A percentile compares a stretch with the other conserved stretches of the same genome.
Conservation (phyloP, 148 eudicot genomes). For the Vaccinium myrtillus region DNA sequence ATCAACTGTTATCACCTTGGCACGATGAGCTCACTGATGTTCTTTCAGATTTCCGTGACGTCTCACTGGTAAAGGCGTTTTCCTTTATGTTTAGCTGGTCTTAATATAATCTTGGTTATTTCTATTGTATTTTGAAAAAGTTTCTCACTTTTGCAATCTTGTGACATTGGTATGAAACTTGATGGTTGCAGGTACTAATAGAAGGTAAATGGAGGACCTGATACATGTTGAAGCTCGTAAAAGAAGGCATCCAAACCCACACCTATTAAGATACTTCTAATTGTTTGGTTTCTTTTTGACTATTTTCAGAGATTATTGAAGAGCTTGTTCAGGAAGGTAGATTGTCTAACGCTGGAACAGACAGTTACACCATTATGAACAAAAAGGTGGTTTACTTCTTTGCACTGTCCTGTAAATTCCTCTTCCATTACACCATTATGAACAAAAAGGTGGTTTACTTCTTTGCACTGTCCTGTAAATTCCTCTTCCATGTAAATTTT, state of each 20-base stretch:
- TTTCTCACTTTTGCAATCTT: not conserved
- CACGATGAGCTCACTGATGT: conserved; percentile 64
- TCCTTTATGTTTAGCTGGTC: not conserved
- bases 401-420: conserved; percentile 8
- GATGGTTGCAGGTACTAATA: conserved; percentile 64
- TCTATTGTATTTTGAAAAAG: not conserved
- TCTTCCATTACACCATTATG: conserved; percentile 48
- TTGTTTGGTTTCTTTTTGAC: conserved; percentile 1
- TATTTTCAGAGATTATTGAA: conserved; percentile 68
- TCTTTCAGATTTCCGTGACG: conserved; percentile 76
- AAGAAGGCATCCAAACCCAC: not conserved
- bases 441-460: conserved; percentile 57
- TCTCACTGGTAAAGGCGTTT: conserved; percentile 57
- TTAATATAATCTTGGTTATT: not conserved
- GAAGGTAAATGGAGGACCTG: conserved; percentile 57
- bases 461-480: conserved; percentile 6
- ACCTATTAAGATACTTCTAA: not conserved
- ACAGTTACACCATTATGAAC: conserved; percentile 50
- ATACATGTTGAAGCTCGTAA: conserved; percentile 12
- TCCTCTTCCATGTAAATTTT: not conserved
- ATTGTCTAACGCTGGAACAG: conserved; percentile 50
- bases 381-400: conserved; percentile 52
- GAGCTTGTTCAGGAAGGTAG: conserved; percentile 71
- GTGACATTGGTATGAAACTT: not conserved
- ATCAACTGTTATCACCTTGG: conserved; percentile 55